Base-by-base conservation (phyloP, 1,284 basidiomycete species). In the Malassezia globosa region DNA sequence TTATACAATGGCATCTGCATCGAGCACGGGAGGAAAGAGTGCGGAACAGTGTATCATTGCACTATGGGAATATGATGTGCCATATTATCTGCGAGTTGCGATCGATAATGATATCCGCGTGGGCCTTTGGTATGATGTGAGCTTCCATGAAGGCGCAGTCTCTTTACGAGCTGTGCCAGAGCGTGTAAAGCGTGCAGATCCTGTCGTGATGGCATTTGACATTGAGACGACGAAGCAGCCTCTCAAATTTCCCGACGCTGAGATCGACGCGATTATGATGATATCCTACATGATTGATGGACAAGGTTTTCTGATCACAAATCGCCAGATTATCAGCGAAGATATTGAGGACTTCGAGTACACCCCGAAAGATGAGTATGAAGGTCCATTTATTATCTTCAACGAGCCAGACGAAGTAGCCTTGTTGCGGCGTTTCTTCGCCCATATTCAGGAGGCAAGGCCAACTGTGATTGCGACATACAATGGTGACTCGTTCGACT, bases 401-500 rank as follows among this genome's bases (percentile, higher is more conserved):
- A 99, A 99, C 64, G 92, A 96, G 70, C 75, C 82, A 0, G 82
- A 95, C 68, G 94, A 99, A 78, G 85, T 85, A 56, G 5, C 48
- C 21, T 29, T 61, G 33, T 51, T 63, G 85, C 79, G 76, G 37
- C 81, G 85, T 5, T 97, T 94, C 78, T 97, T 97, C 70, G 81
- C 82, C 36, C 92, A 97, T 70, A 85, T 96, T 27, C 84, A 84
- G 66, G 84, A 90, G 40, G 81, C 87, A 16, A 87, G 84, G 56
- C 94, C 94, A 0, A 97, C 92, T 0, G 88, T 99, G 40, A 89
- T 97, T 72, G 90, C 89, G 8, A 96, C 90, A 0, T 97, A 95
- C 72, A 99, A 97, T 80, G 94, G 94, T 45, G 94, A 99, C 76
- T 89, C 87, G 63, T 99, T 97, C 79, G 94, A 97, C 78, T 97